These are phyloP conservation scores for Tetrapisispora pingtungensis DNA, from an alignment of 805 yeast genomes.

Conservation along the genomic window DNA sequence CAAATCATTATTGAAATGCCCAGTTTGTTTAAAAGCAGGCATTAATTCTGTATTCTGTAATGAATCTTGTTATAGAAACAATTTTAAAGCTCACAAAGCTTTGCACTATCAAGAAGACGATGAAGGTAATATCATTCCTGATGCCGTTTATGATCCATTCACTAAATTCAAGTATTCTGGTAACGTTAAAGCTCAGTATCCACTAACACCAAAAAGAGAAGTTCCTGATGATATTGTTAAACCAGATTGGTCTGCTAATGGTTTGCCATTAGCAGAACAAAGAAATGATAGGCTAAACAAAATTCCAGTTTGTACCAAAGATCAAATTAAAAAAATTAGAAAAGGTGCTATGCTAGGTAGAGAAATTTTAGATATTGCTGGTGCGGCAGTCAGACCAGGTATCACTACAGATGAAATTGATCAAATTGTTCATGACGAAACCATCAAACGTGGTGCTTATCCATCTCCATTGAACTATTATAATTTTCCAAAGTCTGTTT, in stretches of 20 bases:
- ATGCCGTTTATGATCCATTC: constrained; percentile 65
- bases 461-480: constrained; percentile 94
- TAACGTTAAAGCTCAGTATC: constrained; percentile 64
- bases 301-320: constrained; percentile 53
- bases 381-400: constrained; percentile 75
- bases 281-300: constrained; percentile 56
- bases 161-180: constrained; percentile 74
- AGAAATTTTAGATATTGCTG: constrained; percentile 84
- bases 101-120: constrained; percentile 55
- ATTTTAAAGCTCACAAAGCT: constrained; percentile 65
- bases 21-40: constrained; percentile 74
- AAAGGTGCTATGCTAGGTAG: constrained; percentile 69
- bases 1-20: constrained; percentile 71
- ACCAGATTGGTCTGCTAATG: constrained; percentile 80
- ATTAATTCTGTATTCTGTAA: constrained; percentile 58
- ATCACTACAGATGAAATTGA: constrained; percentile 90
- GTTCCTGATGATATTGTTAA: constrained; percentile 61
- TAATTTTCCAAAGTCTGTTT: constrained; percentile 83
- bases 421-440: constrained; percentile 74
- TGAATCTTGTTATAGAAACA: constrained; percentile 69
- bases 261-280: constrained; percentile 72
- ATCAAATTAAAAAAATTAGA: constrained; percentile 65
- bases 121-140: constrained; percentile 24
- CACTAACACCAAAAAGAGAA: constrained; percentile 59
- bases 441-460: constrained; percentile 79